Conservation (phyloP, 2,329 filamentous ascomycete species). For the Aspergillus quadrilineatus region DNA sequence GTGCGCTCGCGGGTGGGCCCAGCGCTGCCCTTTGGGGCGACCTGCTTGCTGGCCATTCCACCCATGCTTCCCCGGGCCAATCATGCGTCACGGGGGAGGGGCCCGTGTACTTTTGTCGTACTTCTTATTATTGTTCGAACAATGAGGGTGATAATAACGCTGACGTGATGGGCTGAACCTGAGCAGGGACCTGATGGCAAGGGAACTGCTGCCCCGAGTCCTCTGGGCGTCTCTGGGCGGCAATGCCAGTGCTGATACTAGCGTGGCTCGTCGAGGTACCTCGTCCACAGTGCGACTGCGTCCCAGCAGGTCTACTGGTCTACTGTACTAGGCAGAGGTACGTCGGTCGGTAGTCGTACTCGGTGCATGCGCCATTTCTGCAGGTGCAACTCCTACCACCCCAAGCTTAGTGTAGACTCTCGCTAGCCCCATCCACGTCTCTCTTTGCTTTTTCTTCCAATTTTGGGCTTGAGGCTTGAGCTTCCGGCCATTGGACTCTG, state of each 20-base stretch:
- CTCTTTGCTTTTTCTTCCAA: constrained; percentile 4
- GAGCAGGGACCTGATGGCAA: neutral
- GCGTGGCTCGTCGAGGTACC: no score
- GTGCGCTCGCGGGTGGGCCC: neutral
- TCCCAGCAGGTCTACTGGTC: no score
- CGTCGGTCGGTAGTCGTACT: neutral
- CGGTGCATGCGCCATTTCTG: constrained; percentile 23
- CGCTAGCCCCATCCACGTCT: neutral
- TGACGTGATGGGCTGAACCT: neutral
- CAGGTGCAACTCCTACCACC: constrained; percentile 22
- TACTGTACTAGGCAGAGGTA: neutral
- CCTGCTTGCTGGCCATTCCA: constrained; percentile 29
- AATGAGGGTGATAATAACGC: neutral
- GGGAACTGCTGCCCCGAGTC: neutral
- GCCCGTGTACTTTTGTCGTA: constrained; percentile 32
- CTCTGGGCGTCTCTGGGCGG: neutral
- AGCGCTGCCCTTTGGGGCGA: constrained; percentile 36
- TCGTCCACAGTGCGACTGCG: no score
- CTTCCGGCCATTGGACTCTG: neutral
- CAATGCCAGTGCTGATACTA: no score
- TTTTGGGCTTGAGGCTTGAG: neutral
- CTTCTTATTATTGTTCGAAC: neutral
- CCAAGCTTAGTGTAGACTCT: constrained; percentile 4
- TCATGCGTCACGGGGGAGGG: constrained; percentile 16
- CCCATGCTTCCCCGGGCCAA: constrained; percentile 38